Base-by-base conservation (phyloP, 768 basidiomycete species). In the Boletus barrowsii region DNA sequence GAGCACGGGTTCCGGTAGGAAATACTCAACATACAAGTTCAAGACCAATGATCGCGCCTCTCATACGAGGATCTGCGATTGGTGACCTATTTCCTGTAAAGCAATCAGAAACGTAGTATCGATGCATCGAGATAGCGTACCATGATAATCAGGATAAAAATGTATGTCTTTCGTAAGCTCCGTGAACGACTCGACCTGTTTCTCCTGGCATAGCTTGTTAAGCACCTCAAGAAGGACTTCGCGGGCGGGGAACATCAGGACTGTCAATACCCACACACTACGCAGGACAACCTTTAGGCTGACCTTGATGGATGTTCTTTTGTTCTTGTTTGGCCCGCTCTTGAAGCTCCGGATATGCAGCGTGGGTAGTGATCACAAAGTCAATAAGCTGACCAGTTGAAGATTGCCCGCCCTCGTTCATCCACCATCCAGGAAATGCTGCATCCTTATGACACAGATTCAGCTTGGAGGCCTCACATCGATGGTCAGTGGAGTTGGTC, bases 391-490 rank as follows among this genome's bases (percentile, higher is more conserved):
- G 47, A n/a, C 97, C 97, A 0, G 97, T 99, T 1, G 94, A 95
- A 9, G 94, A 97, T 72, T 99, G 97, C 3, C 97, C 97, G 37
- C 96, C 97, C 72, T 99, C 97, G 65, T 95, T 99, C 93, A 98
- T 97, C 97, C 96, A 99, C 88, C 92, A 95, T 17, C 87, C 93
- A 41, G 86, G 86, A 73, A 98, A 94, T 32, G 95, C 80, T 7
- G 93, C 86, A 65, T 98, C 87, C 83, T 90, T 59, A 45, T 18
- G 30, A 32, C 40, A 57, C 7, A 18, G 18, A 41, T 15, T 58
- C 32, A 51, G 40, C 7, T 58, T 60, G 33, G 43, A 17, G 17
- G 30, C n/a, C 3, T 42, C 33, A n/a, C 18, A 22, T 9, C 11
- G 20, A 20, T 44, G 6, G 20, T n/a, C 10, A 26, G 46, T 37